These are phyloP conservation scores for Termitomyces sp. DNA, from an alignment of 768 basidiomycete genomes.

Conservation along the genomic window DNA sequence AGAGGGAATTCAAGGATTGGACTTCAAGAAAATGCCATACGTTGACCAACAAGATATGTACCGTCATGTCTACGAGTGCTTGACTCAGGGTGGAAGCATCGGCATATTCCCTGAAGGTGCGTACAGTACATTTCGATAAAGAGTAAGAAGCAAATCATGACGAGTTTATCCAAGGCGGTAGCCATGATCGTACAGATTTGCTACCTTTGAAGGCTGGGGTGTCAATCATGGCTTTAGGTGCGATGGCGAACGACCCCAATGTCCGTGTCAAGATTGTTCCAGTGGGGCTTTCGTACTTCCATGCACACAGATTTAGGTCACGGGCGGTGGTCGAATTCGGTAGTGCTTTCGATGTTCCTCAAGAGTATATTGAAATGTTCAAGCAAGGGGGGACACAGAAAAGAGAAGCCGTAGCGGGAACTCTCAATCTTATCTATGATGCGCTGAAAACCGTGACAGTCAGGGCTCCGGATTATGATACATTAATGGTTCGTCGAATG, in stretches of 20 bases:
- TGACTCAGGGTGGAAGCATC: conserved; percentile 84
- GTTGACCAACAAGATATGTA: conserved; percentile 97
- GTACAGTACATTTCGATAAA: conserved; percentile 9
- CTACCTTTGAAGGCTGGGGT: conserved; percentile 97
- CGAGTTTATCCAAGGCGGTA: conserved; percentile 61
- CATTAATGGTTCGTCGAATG: conserved; percentile 72
- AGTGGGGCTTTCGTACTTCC: conserved; percentile 71
- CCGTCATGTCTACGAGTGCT: conserved; percentile 79
- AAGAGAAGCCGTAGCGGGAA: conserved; percentile 82
- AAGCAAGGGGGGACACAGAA: conserved; percentile 84
- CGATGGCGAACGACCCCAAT: conserved; percentile 87
- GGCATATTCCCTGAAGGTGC: conserved; percentile 98
- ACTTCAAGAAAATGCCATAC: conserved; percentile 80
- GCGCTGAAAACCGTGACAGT: conserved; percentile 94
- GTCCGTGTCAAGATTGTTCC: conserved; percentile 90
- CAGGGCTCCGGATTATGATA: conserved; percentile 94
- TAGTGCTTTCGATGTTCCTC: conserved; percentile 84
- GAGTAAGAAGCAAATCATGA: conserved; percentile 2
- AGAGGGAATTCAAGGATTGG: conserved; percentile 54
- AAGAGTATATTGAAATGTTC: conserved; percentile 84
- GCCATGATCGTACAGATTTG: conserved; percentile 95
- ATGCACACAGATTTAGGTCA: conserved; percentile 85
- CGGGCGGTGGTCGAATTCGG: conserved; percentile 98
- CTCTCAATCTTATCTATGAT: conserved; percentile 89
- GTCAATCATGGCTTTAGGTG: conserved; percentile 95